Percentiles rank a stretch among this genome's conserved stretches.
These are phyloP conservation scores for Pisolithus tinctorius DNA, from an alignment of 768 basidiomycete species.

Conservation along the genomic window DNA sequence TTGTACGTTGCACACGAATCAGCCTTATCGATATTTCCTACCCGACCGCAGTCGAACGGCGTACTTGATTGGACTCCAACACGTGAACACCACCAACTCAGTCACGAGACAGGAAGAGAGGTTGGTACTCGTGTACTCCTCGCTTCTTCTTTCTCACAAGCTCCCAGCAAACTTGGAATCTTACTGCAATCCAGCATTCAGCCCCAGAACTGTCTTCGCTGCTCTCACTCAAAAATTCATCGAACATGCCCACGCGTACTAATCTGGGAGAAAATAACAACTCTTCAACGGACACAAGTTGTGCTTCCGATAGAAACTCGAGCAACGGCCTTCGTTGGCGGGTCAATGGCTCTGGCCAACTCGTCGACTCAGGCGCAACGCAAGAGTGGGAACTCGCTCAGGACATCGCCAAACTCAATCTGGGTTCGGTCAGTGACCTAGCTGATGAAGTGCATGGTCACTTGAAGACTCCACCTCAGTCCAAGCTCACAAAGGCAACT, in stretches of 20 bases:
- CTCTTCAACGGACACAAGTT: constrained; percentile 18
- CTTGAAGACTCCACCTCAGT: constrained; percentile 63
- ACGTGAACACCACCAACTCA: constrained; percentile 31
- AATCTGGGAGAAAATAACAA: constrained; percentile 19
- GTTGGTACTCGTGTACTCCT: constrained; percentile 28
- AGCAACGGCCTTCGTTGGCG: constrained; percentile 51
- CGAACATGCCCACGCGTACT: constrained; percentile 44
- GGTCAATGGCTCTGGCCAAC: constrained; percentile 55
- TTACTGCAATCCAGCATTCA: constrained; percentile 34
- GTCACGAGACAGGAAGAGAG: constrained; percentile 38
- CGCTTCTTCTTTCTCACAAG: constrained; percentile 19
- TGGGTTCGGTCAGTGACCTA: constrained; percentile 47
- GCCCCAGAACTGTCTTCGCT: constrained; percentile 30
- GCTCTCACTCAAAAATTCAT: constrained; percentile 32
- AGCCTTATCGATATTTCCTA: constrained; percentile 24
- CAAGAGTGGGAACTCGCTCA: constrained; percentile 68
- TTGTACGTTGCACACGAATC: constrained; percentile 32
- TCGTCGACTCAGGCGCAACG: constrained; percentile 47
- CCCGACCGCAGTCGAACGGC: constrained; percentile 25
- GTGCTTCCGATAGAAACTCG: constrained; percentile 34
- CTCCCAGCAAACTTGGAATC: constrained; percentile 41
- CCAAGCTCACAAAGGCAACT: constrained; percentile 45
- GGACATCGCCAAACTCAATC: constrained; percentile 66
- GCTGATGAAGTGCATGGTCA: constrained; percentile 44
- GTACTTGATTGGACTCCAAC: constrained; percentile 44